Evolutionary conservation across 352 stramenopile species (phyloP), one percentile per base, ranked within the genome.

Genomic region (Globisporangium orthogonon): DNA sequence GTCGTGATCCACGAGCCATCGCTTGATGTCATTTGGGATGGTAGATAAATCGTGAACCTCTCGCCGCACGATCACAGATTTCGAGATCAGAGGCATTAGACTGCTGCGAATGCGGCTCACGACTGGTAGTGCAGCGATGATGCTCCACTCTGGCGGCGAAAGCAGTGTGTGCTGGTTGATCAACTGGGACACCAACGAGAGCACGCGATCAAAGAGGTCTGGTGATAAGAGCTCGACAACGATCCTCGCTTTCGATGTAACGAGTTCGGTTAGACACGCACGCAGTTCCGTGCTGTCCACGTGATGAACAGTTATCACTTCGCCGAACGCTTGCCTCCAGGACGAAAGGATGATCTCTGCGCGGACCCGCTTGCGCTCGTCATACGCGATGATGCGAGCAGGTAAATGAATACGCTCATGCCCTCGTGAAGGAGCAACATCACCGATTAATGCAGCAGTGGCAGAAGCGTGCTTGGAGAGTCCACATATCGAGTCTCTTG

Each of bases 131-230:
- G 70, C 71, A 3, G 50, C 67, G 3, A 87, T 11, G 1, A 83
- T 14, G 47, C 77, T 73, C 78, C 78, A 86, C 39, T 79, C 60
- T 0, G 78, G 78, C 0, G 78, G 59, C 0, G 65, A 73, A 1
- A 87, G 55, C 43, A 86, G 39, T 14, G 74, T 69, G 47, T 87
- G 68, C 33, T 86, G 67, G 43, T 76, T 81, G 41, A 89, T 74
- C 9, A 83, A 30, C 7, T 71, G 62, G 2, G 78, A 87, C 3
- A 86, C 62, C 0, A 86, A 54, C 2, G 58, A 39, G 2, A 86
- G 46, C 3, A 76, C 60, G 3, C 35, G 9, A 17, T 83, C 71
- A 3, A 70, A 75, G 6, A 75, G 51, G 0, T 50, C 41, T 0
- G 66, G 14, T 2, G 71, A 49, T 1, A 74, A 45, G 5, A 87